Conservation (phyloP, 768 basidiomycete genomes). For the Russula olivacea region DNA sequence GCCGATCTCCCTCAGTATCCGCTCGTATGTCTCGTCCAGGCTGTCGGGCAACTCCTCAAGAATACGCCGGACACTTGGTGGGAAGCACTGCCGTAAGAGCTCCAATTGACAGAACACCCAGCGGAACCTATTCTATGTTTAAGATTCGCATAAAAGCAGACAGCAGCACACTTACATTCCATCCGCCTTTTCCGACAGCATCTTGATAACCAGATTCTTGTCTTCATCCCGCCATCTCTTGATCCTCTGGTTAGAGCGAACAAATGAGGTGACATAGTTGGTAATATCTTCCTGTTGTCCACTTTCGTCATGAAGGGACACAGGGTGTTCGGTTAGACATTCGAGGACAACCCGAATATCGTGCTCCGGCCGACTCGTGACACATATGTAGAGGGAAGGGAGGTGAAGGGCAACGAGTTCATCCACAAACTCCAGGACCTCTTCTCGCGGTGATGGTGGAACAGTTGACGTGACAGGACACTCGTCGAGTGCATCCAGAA, state of each 20-base stretch:
- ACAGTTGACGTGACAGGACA: no score
- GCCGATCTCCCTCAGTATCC: constrained; percentile 2
- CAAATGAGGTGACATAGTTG: neutral
- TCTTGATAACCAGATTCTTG: neutral
- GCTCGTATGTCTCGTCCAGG: constrained; percentile 9
- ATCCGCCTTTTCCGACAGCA: neutral
- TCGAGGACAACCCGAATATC: constrained; percentile 1
- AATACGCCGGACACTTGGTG: neutral
- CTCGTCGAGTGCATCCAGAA: no score
- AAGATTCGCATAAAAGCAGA: no score
- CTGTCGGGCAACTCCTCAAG: neutral
- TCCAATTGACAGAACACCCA: neutral
- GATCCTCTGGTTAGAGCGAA: neutral
- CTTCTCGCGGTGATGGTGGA: no score
- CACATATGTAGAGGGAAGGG: neutral
- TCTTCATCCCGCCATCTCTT: neutral
- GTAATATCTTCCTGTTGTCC: neutral
- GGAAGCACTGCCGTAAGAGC: neutral
- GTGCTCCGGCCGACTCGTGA: constrained; percentile 5
- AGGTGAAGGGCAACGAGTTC: neutral
- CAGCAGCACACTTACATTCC: neutral
- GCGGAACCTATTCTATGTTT: neutral
- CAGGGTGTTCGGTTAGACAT: neutral
- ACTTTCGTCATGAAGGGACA: constrained; percentile 2
- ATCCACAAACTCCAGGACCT: no score